Conservation (phyloP, 192 early-diverging fungal genomes). For the Backusella parvicylindrica region DNA sequence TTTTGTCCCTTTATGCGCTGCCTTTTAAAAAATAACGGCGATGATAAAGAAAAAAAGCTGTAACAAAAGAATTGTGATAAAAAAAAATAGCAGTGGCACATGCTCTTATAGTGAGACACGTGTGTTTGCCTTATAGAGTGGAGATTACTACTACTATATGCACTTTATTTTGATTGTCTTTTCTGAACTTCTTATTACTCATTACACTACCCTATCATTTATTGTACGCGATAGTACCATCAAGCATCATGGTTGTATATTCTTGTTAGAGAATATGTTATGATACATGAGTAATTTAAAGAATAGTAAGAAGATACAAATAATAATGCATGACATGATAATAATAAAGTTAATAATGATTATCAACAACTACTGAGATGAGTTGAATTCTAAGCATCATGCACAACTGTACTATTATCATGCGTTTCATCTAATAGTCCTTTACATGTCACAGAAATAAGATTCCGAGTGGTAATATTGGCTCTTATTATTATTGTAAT, state of each 20-base stretch:
- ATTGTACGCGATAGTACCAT: not conserved
- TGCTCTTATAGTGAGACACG: not conserved
- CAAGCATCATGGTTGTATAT: not conserved
- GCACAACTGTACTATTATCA: too few species aligned
- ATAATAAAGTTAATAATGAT: too few species aligned
- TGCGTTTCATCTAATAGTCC: too few species aligned
- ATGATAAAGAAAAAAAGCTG: not conserved
- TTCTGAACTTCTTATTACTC: not conserved
- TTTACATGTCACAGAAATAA: too few species aligned
- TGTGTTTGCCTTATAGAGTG: not conserved
- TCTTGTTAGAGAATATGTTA: too few species aligned
- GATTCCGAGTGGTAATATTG: too few species aligned
- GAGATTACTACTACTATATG: not conserved
- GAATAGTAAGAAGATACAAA: too few species aligned
- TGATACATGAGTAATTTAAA: too few species aligned
- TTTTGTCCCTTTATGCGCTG: not conserved
- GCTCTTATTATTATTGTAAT: too few species aligned
- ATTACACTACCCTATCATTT: not conserved
- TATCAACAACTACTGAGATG: too few species aligned
- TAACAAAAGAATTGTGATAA: not conserved
- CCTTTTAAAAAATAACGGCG: not conserved
- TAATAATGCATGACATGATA: too few species aligned
- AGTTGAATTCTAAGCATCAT: too few species aligned
- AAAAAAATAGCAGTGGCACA: not conserved
- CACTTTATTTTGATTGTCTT: not conserved